Evolutionary conservation across 805 yeast species (phyloP).

Genomic region (Peterozyma xylosa): DNA sequence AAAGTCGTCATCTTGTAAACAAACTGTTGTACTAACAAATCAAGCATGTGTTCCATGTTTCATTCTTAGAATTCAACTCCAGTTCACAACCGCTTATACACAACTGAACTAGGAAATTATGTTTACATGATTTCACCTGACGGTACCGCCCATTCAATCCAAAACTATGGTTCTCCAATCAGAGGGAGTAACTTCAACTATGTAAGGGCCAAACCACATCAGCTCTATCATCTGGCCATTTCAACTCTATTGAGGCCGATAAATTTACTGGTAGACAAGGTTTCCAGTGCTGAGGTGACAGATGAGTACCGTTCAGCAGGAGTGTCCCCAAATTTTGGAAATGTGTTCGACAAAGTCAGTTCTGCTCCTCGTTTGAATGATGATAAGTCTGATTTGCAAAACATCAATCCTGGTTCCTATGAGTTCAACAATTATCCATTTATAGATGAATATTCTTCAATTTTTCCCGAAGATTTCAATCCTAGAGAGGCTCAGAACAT

Average conservation of each 20-base stretch:
- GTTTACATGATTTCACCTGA: slow-evolving; percentile 6
- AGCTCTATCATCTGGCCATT: neutral
- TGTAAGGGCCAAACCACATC: neutral
- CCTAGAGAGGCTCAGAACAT: slow-evolving; percentile 59
- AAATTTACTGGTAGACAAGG: neutral
- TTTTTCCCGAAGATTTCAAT: slow-evolving; percentile 43
- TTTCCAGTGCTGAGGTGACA: no score
- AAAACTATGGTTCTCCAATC: neutral
- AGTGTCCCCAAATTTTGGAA: neutral
- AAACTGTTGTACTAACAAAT: no score
- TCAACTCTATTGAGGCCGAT: neutral
- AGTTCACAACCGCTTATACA: no score
- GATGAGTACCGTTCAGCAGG: neutral
- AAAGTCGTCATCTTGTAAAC: no score
- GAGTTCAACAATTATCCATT: neutral
- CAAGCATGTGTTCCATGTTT: no score
- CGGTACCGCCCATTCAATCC: neutral
- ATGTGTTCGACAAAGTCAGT: neutral
- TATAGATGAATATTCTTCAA: neutral
- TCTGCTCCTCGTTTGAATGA: neutral
- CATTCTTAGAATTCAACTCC: no score
- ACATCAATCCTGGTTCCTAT: neutral
- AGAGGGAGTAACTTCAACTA: neutral
- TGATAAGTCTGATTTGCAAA: neutral
- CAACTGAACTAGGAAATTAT: neutral